phyloP scores from a whole-genome alignment of 305 asterid genomes.

The Fraxinus dipetala region DNA sequence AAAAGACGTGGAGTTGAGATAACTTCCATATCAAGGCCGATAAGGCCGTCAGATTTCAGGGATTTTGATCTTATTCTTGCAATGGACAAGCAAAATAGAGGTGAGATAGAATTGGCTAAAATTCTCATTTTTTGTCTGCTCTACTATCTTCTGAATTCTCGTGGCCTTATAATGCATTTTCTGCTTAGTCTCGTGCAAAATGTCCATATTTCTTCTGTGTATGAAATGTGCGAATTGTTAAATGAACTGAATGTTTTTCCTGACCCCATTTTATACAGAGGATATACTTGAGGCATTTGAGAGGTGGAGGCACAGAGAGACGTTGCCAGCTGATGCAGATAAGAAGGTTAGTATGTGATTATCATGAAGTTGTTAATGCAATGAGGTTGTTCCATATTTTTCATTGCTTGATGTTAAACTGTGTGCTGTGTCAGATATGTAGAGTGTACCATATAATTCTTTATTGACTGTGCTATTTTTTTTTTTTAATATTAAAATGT shows the following conservation, averaged over 20 bases:
- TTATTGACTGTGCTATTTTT: background rate
- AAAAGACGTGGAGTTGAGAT: conserved; percentile 76
- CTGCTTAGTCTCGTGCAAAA: background rate
- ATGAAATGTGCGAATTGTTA: background rate
- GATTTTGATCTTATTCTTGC: conserved; percentile 91
- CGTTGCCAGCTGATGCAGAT: conserved; percentile 61
- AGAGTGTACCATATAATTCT: background rate
- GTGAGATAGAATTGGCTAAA: conserved; percentile 28
- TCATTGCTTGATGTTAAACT: background rate
- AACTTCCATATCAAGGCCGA: conserved; percentile 78
- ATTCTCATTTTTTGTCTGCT: background rate
- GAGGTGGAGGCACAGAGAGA: conserved; percentile 77
- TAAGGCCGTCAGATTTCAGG: conserved; percentile 69
- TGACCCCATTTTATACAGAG: conserved; percentile 39
- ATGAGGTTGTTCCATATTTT: background rate
- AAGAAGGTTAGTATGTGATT: conserved; percentile 27
- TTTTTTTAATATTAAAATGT: background rate
- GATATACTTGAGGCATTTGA: conserved; percentile 67
- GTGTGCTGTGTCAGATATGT: background rate
- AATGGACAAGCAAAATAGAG: conserved; percentile 83
- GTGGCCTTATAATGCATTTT: background rate
- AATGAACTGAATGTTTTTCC: background rate
- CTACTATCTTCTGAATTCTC: background rate
- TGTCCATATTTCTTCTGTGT: background rate
- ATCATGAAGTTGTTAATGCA: background rate